Base-by-base conservation (phyloP, 2,329 filamentous ascomycete genomes). In the Penicillium sp. region DNA sequence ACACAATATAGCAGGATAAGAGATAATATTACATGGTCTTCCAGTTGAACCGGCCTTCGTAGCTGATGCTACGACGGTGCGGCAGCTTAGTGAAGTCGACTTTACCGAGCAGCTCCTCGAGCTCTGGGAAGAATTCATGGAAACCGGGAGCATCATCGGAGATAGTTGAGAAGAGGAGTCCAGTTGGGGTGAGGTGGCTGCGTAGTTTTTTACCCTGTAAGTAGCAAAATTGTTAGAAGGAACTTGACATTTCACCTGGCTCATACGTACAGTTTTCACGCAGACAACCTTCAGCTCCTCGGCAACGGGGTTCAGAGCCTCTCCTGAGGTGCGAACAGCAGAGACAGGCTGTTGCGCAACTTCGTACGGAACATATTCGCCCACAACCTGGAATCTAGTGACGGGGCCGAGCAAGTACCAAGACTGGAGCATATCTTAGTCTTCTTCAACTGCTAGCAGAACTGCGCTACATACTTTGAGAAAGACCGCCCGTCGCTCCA, bases 31-130 rank as follows among this genome's bases (percentile, higher is more conserved):
- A 79, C 81, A 84, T 84, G 0, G 82, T 83, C 66, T 84, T 84
- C 82, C 82, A 84, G 66, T 85, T 85, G 73, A 85, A 84, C 0
- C 76, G 75, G 3, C 83, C 82, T 50, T 81, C 76, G 55, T 85
- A 85, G n/a, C 76, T 78, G 61, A 85, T 81, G 43, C 79, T 81
- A 23, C 78, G 76, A 3, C 81, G 76, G 61, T 83, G 75, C 0
- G 81, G 81, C 2, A 83, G 72, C 54, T 79, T 75, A 4, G 81
- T 83, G 65, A 85, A 85, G 57, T 85, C 80, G 3, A 84, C 81
- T 42, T 70, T 76, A 2, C 73, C 72, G 1, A 83, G 74, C 3
- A 83, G 60, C 2, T 75, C 72, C 59, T 83, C 79, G 0, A 85
- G 70, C 1, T 81, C 79, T 0, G 78, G 79, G 61, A 83, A 85